phyloP scores from a whole-genome alignment of 169 alveolate genomes.

The Plasmodium blacklocki region DNA sequence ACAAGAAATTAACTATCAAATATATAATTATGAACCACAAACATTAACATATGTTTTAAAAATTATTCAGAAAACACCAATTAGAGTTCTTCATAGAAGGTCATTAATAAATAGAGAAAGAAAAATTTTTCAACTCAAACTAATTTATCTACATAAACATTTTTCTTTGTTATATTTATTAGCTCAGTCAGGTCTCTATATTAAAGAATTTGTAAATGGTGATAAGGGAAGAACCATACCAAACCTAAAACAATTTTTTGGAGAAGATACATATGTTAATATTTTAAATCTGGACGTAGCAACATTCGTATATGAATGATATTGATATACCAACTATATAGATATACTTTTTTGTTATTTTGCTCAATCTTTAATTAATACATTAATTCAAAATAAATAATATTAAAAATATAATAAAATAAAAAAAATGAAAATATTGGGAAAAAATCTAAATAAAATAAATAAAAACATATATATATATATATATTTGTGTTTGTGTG shows the following conservation, averaged over 20 bases:
- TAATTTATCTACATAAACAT: slow-evolving; percentile 86
- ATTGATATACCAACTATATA: background rate
- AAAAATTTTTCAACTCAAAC: slow-evolving; percentile 81
- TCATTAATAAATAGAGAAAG: slow-evolving; percentile 85
- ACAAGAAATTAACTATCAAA: slow-evolving; percentile 36
- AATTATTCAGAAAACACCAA: slow-evolving; percentile 90
- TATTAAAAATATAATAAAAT: too few relatives aligned
- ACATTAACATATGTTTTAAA: slow-evolving; percentile 16
- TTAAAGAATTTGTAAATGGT: slow-evolving; percentile 93
- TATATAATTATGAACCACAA: slow-evolving; percentile 57
- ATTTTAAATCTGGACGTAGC: slow-evolving; percentile 73
- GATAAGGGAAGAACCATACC: slow-evolving; percentile 93
- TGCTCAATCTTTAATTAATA: too few relatives aligned
- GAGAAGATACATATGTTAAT: slow-evolving; percentile 52
- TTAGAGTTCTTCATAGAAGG: slow-evolving; percentile 93
- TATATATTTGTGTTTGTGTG: too few relatives aligned
- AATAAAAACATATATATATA: too few relatives aligned
- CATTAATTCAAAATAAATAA: too few relatives aligned
- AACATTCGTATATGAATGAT: slow-evolving; percentile 23
- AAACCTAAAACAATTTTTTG: slow-evolving; percentile 86
- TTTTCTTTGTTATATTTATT: slow-evolving; percentile 87
- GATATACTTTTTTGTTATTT: too few relatives aligned
- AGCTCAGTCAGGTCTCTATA: slow-evolving; percentile 92
- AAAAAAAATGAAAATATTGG: too few relatives aligned
- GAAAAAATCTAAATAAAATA: too few relatives aligned